Conservation (phyloP, 2,329 filamentous ascomycete genomes). For the Zasmidium citrigriseum region DNA sequence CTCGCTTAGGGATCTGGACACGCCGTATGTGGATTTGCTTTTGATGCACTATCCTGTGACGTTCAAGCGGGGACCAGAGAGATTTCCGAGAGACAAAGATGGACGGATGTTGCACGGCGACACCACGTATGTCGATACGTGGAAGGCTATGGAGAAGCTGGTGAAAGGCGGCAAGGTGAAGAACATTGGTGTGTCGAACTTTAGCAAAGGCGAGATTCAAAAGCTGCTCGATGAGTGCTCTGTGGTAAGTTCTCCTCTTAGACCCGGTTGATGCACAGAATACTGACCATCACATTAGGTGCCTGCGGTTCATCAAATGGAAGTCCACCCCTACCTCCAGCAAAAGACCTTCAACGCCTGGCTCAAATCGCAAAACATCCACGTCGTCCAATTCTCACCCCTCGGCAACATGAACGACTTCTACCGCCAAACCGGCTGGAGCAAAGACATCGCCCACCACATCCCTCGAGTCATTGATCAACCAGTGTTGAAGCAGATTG, state of each 20-base stretch:
- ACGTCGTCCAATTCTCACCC: conserved; percentile 68
- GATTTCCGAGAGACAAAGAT: conserved; percentile 44
- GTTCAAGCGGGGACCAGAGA: conserved; percentile 61
- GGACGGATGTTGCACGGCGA: conserved; percentile 11
- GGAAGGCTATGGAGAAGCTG: conserved; percentile 72
- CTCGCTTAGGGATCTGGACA: conserved; percentile 70
- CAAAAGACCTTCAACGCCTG: conserved; percentile 71
- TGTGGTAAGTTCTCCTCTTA: conserved; percentile 4
- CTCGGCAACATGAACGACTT: conserved; percentile 38
- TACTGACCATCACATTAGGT: not conserved
- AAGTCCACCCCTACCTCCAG: conserved; percentile 70
- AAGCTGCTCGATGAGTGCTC: conserved; percentile 42
- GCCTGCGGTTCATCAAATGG: conserved; percentile 51
- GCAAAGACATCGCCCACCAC: not conserved
- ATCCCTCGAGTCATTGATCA: conserved; percentile 9
- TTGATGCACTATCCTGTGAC: conserved; percentile 18
- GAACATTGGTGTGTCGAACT: conserved; percentile 53
- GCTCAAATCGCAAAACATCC: conserved; percentile 67
- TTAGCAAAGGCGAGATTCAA: conserved; percentile 47
- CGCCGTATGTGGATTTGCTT: conserved; percentile 51
- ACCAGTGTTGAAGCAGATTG: conserved; percentile 7
- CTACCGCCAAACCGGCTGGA: conserved; percentile 7
- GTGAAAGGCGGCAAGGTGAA: conserved; percentile 47
- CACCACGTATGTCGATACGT: conserved; percentile 55
- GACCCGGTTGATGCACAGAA: too few species aligned